Evolutionary conservation across 2,329 filamentous ascomycete species (phyloP), one percentile per base, ranked within the genome.

Genomic region (Claviceps quebecensis): DNA sequence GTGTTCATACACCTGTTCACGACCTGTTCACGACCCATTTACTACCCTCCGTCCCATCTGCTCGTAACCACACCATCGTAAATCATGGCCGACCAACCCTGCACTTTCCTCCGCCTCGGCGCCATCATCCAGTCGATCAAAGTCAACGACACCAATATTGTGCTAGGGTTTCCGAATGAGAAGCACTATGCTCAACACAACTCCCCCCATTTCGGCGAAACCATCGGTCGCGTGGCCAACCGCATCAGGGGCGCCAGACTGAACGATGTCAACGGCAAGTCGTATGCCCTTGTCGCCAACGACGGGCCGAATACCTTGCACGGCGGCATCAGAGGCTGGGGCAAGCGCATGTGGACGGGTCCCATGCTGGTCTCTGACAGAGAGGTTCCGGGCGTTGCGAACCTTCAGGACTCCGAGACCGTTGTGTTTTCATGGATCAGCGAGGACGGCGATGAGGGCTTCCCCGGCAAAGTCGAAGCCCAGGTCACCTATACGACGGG

Each of bases 191-290:
- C 77, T 57, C 70, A 79, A 58, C 72, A 90, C 73, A 91, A 93
- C 70, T 72, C 68, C 11, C 82, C 87, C 1, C 90, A 82, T 72
- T 97, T 95, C 64, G 91, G 93, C 56, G 90, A 91, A 66, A 97
- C 88, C 45, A 95, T 97, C 65, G 93, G 93, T 51, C 86, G 81
- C 50, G 73, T 83, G 19, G 80, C 89, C 55, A 97, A 97, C 71
- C 84, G 91, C 52, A 81, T 95, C 64, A 78, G 80, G 52, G 73
- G 76, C 61, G 88, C 83, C 26, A 75, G 79, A 58, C 81, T 96
- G 64, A 70, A 82, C 57, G 74, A 74, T 49, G 69, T 96, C 59
- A 95, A 95, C 67, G 73, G 73, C 55, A 77, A 79, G 61, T 71
- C 76, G 3, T 93, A 94, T 67, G 60, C 74, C 16, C 75, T 97